Evolutionary conservation across 139 green algal genomes (phyloP).

Genomic region (Edaphochlamys debaryana): DNA sequence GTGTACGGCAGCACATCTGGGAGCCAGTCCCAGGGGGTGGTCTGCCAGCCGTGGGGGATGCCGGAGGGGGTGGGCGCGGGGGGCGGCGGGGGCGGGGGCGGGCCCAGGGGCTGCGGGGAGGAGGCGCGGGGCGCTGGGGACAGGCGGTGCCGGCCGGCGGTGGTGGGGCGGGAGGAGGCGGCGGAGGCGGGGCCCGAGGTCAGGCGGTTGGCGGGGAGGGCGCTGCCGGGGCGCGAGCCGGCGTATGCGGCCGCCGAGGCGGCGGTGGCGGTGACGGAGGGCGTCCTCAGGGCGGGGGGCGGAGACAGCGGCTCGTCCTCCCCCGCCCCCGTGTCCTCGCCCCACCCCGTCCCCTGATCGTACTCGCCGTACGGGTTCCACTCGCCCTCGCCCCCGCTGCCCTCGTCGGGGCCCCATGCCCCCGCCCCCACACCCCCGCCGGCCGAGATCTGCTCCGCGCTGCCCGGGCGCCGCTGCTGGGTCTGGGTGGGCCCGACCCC

Average conservation of each 20-base stretch:
- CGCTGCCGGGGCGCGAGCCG: neutral
- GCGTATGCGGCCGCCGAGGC: neutral
- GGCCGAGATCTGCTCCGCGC: too few species aligned
- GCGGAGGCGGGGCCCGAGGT: too few species aligned
- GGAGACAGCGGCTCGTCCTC: neutral
- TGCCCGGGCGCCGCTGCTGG: too few species aligned
- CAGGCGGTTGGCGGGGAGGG: too few species aligned
- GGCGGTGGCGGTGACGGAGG: constrained; percentile 8
- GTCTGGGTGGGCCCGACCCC: too few species aligned
- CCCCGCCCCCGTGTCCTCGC: neutral
- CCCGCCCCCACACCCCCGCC: too few species aligned
- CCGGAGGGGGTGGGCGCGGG: constrained; percentile 9
- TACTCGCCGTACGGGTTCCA: neutral
- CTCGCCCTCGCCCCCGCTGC: neutral
- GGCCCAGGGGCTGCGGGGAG: neutral
- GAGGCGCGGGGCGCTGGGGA: neutral
- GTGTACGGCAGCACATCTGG: neutral
- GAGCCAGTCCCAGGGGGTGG: constrained; percentile 27
- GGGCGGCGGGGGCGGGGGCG: neutral
- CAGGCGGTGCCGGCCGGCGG: neutral
- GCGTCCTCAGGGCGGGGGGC: neutral
- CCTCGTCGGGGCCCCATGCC: too few species aligned
- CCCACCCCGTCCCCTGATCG: neutral
- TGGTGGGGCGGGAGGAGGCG: too few species aligned
- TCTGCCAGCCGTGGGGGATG: constrained; percentile 34